Evolutionary conservation across 208 protist species (phyloP).

Genomic region (Paratrypanosoma confusum): DNA sequence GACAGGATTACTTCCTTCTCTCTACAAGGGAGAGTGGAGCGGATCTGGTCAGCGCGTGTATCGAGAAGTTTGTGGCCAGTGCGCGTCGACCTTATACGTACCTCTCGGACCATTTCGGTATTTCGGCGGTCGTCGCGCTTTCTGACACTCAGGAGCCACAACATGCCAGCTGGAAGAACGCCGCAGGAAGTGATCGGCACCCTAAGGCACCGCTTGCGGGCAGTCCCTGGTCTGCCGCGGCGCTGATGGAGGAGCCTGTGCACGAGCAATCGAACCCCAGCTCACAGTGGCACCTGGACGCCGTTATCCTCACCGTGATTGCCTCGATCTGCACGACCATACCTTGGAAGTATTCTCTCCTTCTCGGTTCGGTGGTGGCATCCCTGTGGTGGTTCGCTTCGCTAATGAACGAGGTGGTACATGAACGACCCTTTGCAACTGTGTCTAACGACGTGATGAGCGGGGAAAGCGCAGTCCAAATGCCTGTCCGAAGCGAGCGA

Average conservation of each 20-base stretch:
- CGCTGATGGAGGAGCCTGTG: conserved; percentile 45
- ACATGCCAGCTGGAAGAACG: too few species aligned
- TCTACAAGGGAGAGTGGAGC: too few species aligned
- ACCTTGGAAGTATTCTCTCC: conserved; percentile 23
- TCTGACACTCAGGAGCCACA: too few species aligned
- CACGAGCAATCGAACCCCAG: conserved; percentile 65
- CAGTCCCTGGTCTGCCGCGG: conserved; percentile 19
- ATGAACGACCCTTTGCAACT: conserved; percentile 19
- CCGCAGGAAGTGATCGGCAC: too few species aligned
- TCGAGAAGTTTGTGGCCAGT: conserved; percentile 78
- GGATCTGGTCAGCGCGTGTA: conserved; percentile 18
- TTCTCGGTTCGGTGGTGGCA: conserved; percentile 15
- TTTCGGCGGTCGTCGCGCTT: conserved; percentile 22
- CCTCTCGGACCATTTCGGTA: conserved; percentile 84
- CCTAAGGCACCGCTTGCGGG: too few species aligned
- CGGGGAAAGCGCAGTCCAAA: conserved; percentile 19
- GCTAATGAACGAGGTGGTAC: conserved; percentile 20
- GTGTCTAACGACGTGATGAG: conserved; percentile 38
- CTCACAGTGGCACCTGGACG: conserved; percentile 29
- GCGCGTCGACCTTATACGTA: conserved; percentile 72
- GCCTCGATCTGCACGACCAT: conserved; percentile 27
- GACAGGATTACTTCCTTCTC: conserved; percentile 79
- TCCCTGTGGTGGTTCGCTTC: conserved; percentile 28
- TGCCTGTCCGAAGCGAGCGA: conserved; percentile 7
- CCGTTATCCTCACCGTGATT: conserved; percentile 19